Percentiles rank a stretch among this genome's conserved stretches.
These are phyloP conservation scores for Draba incana DNA, from an alignment of 345 rosid genomes.

Conservation along the genomic window DNA sequence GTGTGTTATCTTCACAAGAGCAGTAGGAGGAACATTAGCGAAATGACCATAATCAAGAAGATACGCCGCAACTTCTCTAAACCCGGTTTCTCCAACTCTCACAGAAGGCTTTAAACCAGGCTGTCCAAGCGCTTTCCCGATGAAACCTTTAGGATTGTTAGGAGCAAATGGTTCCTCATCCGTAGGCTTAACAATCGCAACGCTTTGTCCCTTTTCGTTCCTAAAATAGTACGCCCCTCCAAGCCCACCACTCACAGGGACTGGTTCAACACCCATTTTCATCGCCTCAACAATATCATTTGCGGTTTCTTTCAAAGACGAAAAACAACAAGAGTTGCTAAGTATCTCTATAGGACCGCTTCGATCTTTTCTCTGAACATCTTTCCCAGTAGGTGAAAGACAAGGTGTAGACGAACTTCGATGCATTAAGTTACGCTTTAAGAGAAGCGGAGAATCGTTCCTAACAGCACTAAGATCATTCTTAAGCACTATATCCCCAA, in stretches of 20 bases:
- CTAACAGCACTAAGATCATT: conserved; percentile 61
- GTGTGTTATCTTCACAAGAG: conserved; percentile 69
- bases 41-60: conserved; percentile 67
- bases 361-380: conserved; percentile 52
- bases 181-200: conserved; percentile 73
- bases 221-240: conserved; percentile 71
- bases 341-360: conserved; percentile 63
- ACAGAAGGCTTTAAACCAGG: conserved; percentile 75
- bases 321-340: conserved; percentile 45
- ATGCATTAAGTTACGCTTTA: conserved; percentile 56
- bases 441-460: conserved; percentile 60
- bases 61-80: conserved; percentile 72
- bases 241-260: conserved; percentile 55
- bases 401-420: conserved; percentile 69
- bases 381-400: conserved; percentile 59
- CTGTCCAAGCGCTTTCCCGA: conserved; percentile 72
- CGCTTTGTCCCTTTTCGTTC: conserved; percentile 56
- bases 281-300: conserved; percentile 55
- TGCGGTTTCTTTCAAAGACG: conserved; percentile 44
- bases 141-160: conserved; percentile 80
- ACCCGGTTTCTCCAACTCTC: conserved; percentile 79
- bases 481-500: conserved; percentile 59
- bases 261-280: conserved; percentile 56
- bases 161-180: conserved; percentile 91
- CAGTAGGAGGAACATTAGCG: conserved; percentile 75